phyloP scores from a whole-genome alignment of 805 yeast species.

The Candida sithepensis region DNA sequence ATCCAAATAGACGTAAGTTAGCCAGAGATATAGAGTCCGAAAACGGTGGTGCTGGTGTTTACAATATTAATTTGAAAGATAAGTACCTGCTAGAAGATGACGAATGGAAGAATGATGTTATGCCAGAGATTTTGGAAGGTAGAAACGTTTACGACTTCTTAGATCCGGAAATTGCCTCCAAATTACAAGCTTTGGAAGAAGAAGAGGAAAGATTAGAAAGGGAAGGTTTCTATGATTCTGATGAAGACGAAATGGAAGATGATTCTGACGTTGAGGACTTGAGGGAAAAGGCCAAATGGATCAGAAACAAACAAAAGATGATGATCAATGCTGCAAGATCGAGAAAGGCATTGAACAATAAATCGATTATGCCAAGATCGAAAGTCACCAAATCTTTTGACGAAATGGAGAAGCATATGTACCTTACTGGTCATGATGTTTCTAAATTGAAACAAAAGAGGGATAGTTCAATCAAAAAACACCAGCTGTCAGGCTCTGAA shows the following conservation, averaged over 20 bases:
- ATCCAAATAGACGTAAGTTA: slow-evolving; percentile 76
- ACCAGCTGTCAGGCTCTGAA: slow-evolving; percentile 68
- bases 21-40: slow-evolving; percentile 89
- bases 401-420: slow-evolving; percentile 87
- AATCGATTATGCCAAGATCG: slow-evolving; percentile 87
- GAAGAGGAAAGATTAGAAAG: slow-evolving; percentile 92
- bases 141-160: slow-evolving; percentile 95
- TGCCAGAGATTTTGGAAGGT: slow-evolving; percentile 97
- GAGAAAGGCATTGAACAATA: slow-evolving; percentile 83
- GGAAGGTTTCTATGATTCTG: slow-evolving; percentile 95
- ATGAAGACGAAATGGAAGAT: slow-evolving; percentile 58
- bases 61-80: slow-evolving; percentile 88
- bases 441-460: slow-evolving; percentile 49
- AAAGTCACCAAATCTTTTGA: slow-evolving; percentile 70
- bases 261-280: slow-evolving; percentile 64
- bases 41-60: slow-evolving; percentile 99
- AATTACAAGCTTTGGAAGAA: slow-evolving; percentile 91
- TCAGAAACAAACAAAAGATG: slow-evolving; percentile 89
- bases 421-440: slow-evolving; percentile 85
- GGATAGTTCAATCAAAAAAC: slow-evolving; percentile 14
- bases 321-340: slow-evolving; percentile 87
- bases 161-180: slow-evolving; percentile 92
- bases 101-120: slow-evolving; percentile 94
- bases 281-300: slow-evolving; percentile 88
- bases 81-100: slow-evolving; percentile 90